Evolutionary conservation across 2,329 filamentous ascomycete genomes (phyloP), one percentile per base, ranked within the genome.

Genomic region (Dendryphion nanum): DNA sequence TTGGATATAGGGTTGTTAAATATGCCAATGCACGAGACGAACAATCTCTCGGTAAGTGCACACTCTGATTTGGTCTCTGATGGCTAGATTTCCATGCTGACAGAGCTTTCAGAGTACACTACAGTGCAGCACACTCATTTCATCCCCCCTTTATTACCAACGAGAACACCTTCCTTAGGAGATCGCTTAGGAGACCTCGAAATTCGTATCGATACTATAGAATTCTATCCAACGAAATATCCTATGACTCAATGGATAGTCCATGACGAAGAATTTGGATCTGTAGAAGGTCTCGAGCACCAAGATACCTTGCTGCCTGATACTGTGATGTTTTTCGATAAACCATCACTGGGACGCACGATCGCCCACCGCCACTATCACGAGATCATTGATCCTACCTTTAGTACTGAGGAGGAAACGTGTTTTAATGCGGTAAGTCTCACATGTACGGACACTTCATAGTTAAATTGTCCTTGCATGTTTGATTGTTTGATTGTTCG

Each of bases 331-430:
- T 17, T 31, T 2, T 48, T 43, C 24, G 20, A 4, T 7, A 32
- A 29, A 21, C 33, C 13, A 10, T 21, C 37, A 10, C 33, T 41
- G 13, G 50, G 48, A 3, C 16, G 18, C 14, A 14, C 30, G 13
- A 24, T 53, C n/a, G 37, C 35, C 5, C 20, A 20, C 15, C 38
- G 42, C 30, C 48, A 53, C 30, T 35, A 45, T n/a, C 41, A 48
- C 33, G 18, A 18, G 8, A n/a, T n/a, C n/a, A 18, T 47, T 15
- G 14, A 16, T 33, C 4, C 19, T 47, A 3, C 39, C 38, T 15
- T n/a, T 26, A n/a, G 23, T 26, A 17, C 40, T 15, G 40, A 37
- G 3, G 23, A 18, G 19, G 30, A 34, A 15, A 41, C 35, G 2
- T 53, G 50, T 39, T 30, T 45, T 4, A 51, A 53, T 33, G 45